Evolutionary conservation across 2,329 filamentous ascomycete species (phyloP).

Genomic region (Penicillium sp.): DNA sequence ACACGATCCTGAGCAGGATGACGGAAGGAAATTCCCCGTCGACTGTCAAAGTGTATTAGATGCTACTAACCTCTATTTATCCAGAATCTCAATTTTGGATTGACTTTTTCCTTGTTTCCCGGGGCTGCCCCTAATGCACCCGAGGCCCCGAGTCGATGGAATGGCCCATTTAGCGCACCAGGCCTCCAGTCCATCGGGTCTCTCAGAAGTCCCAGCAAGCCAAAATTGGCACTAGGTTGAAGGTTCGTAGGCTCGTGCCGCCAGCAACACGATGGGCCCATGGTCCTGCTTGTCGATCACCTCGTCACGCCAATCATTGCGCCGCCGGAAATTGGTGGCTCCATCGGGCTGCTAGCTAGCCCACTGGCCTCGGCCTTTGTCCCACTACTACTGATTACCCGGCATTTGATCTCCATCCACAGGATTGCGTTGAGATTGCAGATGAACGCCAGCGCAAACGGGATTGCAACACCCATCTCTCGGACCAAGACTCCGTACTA

Average conservation of each 20-base stretch:
- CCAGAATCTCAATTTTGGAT: not conserved
- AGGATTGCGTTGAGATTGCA: not conserved
- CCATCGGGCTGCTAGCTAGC: slow-evolving; percentile 12
- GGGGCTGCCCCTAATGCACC: not conserved
- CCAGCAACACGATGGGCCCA: slow-evolving; percentile 16
- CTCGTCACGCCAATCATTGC: slow-evolving; percentile 22
- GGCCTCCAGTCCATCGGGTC: slow-evolving; percentile 4
- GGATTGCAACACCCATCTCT: not conserved
- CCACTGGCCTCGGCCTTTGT: slow-evolving; percentile 9
- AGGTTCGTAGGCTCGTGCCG: slow-evolving; percentile 18
- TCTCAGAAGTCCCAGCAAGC: slow-evolving; percentile 1
- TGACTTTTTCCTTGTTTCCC: not conserved
- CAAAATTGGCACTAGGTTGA: slow-evolving; percentile 14
- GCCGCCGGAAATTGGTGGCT: slow-evolving; percentile 23
- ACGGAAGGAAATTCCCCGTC: not conserved
- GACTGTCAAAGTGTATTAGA: not conserved
- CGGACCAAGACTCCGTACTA: not conserved
- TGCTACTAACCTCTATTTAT: not conserved
- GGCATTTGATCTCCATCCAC: not conserved
- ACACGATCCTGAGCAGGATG: not conserved
- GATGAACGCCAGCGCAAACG: not conserved
- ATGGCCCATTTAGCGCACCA: not conserved
- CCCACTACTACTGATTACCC: not conserved
- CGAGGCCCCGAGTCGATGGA: slow-evolving; percentile 1
- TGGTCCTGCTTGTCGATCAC: slow-evolving; percentile 21